phyloP scores from a whole-genome alignment of 2,329 filamentous ascomycete species.

The Chaetomium olivaceum region DNA sequence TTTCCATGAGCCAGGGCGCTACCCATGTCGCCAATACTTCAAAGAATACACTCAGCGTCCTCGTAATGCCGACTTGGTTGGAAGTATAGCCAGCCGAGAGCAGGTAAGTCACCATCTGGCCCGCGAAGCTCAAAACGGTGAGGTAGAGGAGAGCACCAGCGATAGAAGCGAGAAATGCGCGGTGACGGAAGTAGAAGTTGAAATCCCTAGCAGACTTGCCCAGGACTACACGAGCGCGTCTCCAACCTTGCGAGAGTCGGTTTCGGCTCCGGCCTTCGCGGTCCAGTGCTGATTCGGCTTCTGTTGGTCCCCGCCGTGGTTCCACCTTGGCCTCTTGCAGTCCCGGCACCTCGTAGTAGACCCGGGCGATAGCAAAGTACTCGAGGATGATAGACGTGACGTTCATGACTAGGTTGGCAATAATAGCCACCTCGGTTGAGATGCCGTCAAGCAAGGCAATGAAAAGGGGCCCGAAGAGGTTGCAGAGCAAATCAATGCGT shows the following conservation, averaged over 20 bases:
- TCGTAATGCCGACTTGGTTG: constrained; percentile 53
- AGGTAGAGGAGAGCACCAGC: constrained; percentile 61
- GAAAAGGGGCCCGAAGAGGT: constrained; percentile 54
- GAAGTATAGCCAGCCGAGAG: constrained; percentile 43
- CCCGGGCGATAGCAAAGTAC: background rate
- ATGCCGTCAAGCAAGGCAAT: constrained; percentile 51
- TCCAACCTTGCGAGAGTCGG: background rate
- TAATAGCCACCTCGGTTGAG: constrained; percentile 50
- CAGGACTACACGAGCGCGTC: background rate
- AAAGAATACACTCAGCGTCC: constrained; percentile 54
- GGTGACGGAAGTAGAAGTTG: constrained; percentile 53
- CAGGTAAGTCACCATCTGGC: constrained; percentile 66
- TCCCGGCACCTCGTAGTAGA: background rate
- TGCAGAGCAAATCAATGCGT: constrained; percentile 60
- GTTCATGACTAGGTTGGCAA: constrained; percentile 50
- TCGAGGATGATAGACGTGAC: constrained; percentile 42
- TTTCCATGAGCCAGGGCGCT: constrained; percentile 55
- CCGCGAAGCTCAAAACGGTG: constrained; percentile 59
- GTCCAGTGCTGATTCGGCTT: background rate
- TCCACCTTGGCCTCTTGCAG: background rate
- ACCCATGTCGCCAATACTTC: constrained; percentile 64
- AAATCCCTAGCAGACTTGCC: background rate
- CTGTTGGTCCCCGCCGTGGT: background rate
- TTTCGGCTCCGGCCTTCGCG: background rate
- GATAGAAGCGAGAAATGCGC: constrained; percentile 61